Base-by-base conservation (phyloP, 2,329 filamentous ascomycete species). In the Colletotrichum somersetense region DNA sequence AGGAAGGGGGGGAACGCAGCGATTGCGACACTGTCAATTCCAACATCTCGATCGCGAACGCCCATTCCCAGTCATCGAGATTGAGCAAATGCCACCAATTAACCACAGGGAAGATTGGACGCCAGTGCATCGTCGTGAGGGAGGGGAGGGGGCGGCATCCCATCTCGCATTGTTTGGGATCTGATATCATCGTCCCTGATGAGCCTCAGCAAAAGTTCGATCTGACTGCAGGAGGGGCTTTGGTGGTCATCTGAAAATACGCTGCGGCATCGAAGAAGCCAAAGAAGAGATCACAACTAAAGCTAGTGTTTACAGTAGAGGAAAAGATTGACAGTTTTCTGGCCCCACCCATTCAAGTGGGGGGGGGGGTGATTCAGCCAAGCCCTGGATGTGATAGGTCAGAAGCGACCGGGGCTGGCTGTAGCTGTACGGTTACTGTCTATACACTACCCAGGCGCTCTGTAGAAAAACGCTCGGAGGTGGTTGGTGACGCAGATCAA, bases 11-110 rank as follows among this genome's bases (percentile, higher is more conserved):
- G 33, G 46, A 26, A 30, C 5, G 50, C 30, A 56, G 16, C 20
- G 50, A 64, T 44, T 44, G 18, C 52, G 40, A 70, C 66, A 72
- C 70, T 48, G 70, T 70, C 30, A 70, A 57, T 62, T 56, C 55
- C 42, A 70, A 72, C 70, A 72, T 72, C 70, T 72, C 70, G 70
- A 72, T 72, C 70, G 66, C 66, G 66, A 72, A 72, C 70, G 70
- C 70, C 69, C 70, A 72, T 72, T 65, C 61, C 66, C 50, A 57
- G 59, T 70, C 70, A 72, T 72, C 70, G 70, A 72, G 70, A 72
- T 72, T 72, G 46, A 65, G 55, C 26, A 70, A 72, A 72, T 72
- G 42, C 70, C 66, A 72, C 66, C 70, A 72, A 35, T 46, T 61
- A 26, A 5, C 23, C 53, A 56, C 57, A 57, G 40, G 50, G 50